A percentile compares a stretch with the other conserved stretches of the same genome.
Evolutionary conservation across 164 flowering plant genomes (phyloP).

Genomic region (Akebia trifoliata): DNA sequence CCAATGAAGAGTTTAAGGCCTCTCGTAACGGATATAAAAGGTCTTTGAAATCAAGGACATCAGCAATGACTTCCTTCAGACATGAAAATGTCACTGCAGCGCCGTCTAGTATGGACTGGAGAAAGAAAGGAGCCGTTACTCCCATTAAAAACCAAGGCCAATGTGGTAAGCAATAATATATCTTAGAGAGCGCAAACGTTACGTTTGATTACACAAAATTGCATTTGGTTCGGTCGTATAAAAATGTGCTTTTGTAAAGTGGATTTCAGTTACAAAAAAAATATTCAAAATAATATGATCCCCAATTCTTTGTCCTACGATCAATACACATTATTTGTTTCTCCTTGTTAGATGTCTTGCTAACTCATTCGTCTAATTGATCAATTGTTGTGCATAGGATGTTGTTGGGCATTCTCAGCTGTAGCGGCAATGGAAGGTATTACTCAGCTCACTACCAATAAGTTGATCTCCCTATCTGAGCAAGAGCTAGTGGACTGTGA

Average conservation of each 20-base stretch:
- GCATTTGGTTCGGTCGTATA: too few relatives aligned
- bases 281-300: background rate
- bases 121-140: conserved; percentile 28
- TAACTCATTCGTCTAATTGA: too few relatives aligned
- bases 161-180: conserved; percentile 29
- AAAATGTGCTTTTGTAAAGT: background rate
- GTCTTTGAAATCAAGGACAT: background rate
- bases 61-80: conserved; percentile 12
- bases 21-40: conserved; percentile 12
- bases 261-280: background rate
- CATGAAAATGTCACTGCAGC: conserved; percentile 27
- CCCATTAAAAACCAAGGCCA: conserved; percentile 29
- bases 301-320: too few relatives aligned
- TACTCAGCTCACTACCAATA: conserved; percentile 19
- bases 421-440: conserved; percentile 31
- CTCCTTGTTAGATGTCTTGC: too few relatives aligned
- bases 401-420: conserved; percentile 39
- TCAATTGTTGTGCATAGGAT: conserved; percentile 13
- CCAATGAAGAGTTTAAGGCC: conserved; percentile 33
- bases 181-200: too few relatives aligned
- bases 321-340: too few relatives aligned
- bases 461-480: conserved; percentile 26
- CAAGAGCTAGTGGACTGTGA: conserved; percentile 33
- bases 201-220: too few relatives aligned
- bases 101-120: conserved; percentile 27